These are phyloP conservation scores for Fusarium sp. DNA, from an alignment of 2,329 filamentous ascomycete species.

Conservation along the genomic window DNA sequence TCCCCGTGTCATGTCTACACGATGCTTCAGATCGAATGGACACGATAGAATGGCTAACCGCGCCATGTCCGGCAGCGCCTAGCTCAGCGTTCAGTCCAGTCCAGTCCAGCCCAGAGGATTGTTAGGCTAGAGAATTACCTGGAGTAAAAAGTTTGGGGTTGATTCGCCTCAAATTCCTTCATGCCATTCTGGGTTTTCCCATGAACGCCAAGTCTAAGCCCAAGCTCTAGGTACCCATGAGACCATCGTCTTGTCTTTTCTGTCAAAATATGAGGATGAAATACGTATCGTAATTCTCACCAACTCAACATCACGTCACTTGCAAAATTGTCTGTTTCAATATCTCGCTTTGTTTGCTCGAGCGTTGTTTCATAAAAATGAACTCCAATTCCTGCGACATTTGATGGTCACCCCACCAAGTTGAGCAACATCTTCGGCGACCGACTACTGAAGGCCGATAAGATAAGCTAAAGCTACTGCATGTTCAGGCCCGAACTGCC, in stretches of 20 bases:
- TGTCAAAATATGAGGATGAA: constrained; percentile 5
- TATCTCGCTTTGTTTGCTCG: constrained; percentile 28
- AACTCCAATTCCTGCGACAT: constrained; percentile 31
- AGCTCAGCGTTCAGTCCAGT: constrained; percentile 20
- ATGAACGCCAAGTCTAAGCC: constrained; percentile 13
- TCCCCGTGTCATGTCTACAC: constrained; percentile 34
- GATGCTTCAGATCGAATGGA: constrained; percentile 26
- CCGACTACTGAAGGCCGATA: constrained; percentile 32
- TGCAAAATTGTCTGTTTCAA: constrained; percentile 33
- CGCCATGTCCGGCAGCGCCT: constrained; percentile 34
- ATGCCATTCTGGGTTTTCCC: constrained; percentile 34
- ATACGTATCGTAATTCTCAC: not conserved
- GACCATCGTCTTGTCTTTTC: constrained; percentile 14
- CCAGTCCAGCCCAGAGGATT: constrained; percentile 9
- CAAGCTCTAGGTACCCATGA: constrained; percentile 10
- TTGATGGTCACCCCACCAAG: not conserved
- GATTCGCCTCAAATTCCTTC: constrained; percentile 17
- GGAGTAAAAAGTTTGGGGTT: constrained; percentile 11
- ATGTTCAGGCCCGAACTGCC: constrained; percentile 24
- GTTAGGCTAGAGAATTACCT: constrained; percentile 3
- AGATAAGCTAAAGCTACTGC: constrained; percentile 41
- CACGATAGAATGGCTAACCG: constrained; percentile 29
- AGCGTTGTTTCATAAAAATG: constrained; percentile 41
- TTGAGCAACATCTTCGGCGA: not conserved
- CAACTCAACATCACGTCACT: constrained; percentile 1